Evolutionary conservation across 2,329 filamentous ascomycete genomes (phyloP).

Genomic region (Apiospora saccharicola): DNA sequence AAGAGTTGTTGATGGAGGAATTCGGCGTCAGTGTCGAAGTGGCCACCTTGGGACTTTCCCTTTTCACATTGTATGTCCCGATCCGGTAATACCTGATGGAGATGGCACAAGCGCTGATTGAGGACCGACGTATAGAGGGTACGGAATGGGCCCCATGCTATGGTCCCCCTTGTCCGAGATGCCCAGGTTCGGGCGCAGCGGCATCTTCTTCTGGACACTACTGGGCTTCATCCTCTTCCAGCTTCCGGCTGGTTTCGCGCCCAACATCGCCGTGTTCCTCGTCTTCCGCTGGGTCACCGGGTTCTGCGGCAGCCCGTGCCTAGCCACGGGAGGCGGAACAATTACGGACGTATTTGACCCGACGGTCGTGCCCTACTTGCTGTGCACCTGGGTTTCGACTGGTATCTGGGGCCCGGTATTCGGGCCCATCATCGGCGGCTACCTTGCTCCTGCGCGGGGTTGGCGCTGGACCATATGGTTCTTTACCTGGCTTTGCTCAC

Average conservation of each 20-base stretch:
- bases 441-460: slow-evolving; percentile 34
- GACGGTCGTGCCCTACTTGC: slow-evolving; percentile 27
- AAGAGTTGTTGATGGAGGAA: slow-evolving; percentile 30
- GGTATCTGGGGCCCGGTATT: slow-evolving; percentile 38
- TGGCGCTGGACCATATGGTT: slow-evolving; percentile 40
- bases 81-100: slow-evolving; percentile 48
- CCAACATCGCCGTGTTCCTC: slow-evolving; percentile 36
- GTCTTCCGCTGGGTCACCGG: slow-evolving; percentile 40
- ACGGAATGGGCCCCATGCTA: slow-evolving; percentile 55
- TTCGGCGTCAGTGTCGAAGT: slow-evolving; percentile 32
- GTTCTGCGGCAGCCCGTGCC: slow-evolving; percentile 32
- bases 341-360: slow-evolving; percentile 37
- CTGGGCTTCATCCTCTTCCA: slow-evolving; percentile 63
- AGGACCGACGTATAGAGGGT: slow-evolving; percentile 36
- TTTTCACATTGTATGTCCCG: slow-evolving; percentile 32
- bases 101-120: neutral
- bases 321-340: slow-evolving; percentile 28
- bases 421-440: slow-evolving; percentile 33
- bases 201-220: slow-evolving; percentile 64
- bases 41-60: slow-evolving; percentile 37
- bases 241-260: slow-evolving; percentile 53
- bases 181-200: slow-evolving; percentile 63
- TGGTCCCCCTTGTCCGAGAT: slow-evolving; percentile 67
- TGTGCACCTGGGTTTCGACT: slow-evolving; percentile 53
- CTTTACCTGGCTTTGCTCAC: slow-evolving; percentile 45